These are phyloP conservation scores for Yamadazyma diospyri DNA, from an alignment of 1,139 yeast species.

Conservation along the genomic window DNA sequence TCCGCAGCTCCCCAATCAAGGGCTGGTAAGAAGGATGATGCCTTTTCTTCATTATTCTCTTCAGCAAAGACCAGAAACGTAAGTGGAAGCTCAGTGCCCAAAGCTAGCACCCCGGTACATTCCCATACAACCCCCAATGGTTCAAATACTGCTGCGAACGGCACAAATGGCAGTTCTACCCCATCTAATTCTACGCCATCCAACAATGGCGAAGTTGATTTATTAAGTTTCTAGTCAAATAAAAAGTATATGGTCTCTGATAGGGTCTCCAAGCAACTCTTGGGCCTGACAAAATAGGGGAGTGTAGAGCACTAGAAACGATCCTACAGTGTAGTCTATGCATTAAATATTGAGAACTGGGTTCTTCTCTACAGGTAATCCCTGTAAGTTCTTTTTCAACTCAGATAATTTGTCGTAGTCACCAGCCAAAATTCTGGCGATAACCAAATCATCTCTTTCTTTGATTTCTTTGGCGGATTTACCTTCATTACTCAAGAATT, in stretches of 20 bases:
- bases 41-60: conserved; percentile 78
- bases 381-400: conserved; percentile 52
- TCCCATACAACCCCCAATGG: conserved; percentile 20
- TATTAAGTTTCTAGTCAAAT: conserved; percentile 27
- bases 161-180: conserved; percentile 9
- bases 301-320: no score
- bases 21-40: conserved; percentile 47
- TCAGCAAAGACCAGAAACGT: conserved; percentile 51
- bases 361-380: conserved; percentile 35
- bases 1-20: conserved; percentile 14
- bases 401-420: conserved; percentile 80
- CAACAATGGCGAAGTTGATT: conserved; percentile 27
- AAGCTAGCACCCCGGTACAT: background rate
- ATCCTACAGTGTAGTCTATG: no score
- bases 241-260: background rate
- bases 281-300: no score
- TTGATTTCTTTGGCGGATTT: conserved; percentile 57
- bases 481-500: conserved; percentile 53
- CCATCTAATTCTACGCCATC: conserved; percentile 11
- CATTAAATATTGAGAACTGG: conserved; percentile 31
- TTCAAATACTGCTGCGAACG: conserved; percentile 16
- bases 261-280: background rate
- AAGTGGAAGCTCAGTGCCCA: background rate
- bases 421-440: conserved; percentile 79
- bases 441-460: conserved; percentile 74